A percentile compares a stretch with the other conserved stretches of the same genome.
phyloP scores from a whole-genome alignment of 2,329 filamentous ascomycete genomes.

The Diaporthe amygdali region DNA sequence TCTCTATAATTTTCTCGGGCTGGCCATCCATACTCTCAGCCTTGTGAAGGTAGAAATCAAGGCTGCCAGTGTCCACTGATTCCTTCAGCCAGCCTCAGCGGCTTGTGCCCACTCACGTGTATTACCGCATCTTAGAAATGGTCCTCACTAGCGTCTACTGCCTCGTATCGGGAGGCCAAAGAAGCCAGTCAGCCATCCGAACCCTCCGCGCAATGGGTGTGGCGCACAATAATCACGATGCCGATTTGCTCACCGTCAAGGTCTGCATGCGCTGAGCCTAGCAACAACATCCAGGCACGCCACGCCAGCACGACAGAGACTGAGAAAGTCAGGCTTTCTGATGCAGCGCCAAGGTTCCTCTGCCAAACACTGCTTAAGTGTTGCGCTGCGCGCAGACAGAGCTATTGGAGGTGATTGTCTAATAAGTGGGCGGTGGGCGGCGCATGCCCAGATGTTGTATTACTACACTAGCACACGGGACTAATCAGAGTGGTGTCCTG shows the following conservation, averaged over 20 bases:
- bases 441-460: conserved; percentile 12
- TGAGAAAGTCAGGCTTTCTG: background rate
- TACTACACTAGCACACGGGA: background rate
- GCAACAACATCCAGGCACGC: background rate
- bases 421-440: background rate
- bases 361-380: background rate
- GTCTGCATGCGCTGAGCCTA: background rate
- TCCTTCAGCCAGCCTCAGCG: conserved; percentile 6
- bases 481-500: conserved; percentile 2
- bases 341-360: background rate
- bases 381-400: background rate
- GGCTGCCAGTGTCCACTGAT: background rate
- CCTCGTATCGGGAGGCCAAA: background rate
- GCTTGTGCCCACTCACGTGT: background rate
- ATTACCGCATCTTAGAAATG: background rate
- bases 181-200: background rate
- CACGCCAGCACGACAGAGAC: background rate
- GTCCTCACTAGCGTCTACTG: background rate
- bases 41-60: background rate
- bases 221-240: background rate
- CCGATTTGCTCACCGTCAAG: background rate
- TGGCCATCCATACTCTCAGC: background rate
- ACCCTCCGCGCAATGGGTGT: background rate
- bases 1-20: background rate
- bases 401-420: background rate